Evolutionary conservation across 1,284 basidiomycete genomes (phyloP).

Genomic region (Agroathelia rolfsii): DNA sequence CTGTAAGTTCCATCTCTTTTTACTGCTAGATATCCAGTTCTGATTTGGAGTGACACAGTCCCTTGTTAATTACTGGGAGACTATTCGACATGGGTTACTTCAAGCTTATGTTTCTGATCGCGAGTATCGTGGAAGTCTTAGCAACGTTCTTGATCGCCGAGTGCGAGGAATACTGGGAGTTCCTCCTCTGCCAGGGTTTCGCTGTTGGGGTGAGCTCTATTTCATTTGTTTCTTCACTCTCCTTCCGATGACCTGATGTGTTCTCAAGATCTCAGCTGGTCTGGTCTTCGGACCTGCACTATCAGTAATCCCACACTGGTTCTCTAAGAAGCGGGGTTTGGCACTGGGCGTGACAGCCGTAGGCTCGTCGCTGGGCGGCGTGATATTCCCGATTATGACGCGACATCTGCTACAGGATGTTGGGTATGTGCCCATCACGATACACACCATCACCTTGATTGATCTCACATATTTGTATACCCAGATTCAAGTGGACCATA

Average conservation of each 20-base stretch:
- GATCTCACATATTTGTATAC: conserved; percentile 1
- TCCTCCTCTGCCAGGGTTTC: conserved; percentile 39
- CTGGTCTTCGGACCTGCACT: conserved; percentile 35
- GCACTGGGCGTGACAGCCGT: conserved; percentile 33
- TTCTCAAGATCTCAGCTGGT: conserved; percentile 14
- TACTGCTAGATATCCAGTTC: no score
- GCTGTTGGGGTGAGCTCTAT: conserved; percentile 28
- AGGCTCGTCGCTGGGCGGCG: conserved; percentile 35
- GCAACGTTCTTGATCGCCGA: conserved; percentile 40
- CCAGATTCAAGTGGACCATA: conserved; percentile 54
- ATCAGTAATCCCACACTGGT: conserved; percentile 39
- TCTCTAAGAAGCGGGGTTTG: conserved; percentile 27
- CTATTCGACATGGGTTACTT: conserved; percentile 46
- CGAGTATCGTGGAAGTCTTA: conserved; percentile 29
- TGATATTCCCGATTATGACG: conserved; percentile 30
- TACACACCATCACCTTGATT: conserved; percentile 2
- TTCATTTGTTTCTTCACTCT: not conserved
- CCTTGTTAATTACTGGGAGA: conserved; percentile 41
- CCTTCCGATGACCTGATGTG: no score
- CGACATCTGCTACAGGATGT: conserved; percentile 28
- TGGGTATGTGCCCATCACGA: conserved; percentile 18
- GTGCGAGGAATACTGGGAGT: conserved; percentile 43
- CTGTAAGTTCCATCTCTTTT: conserved; percentile 34
- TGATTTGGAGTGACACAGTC: no score
- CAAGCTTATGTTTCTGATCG: conserved; percentile 27